Conservation (phyloP, 768 basidiomycete genomes). For the Chlorophyllum brunneum region DNA sequence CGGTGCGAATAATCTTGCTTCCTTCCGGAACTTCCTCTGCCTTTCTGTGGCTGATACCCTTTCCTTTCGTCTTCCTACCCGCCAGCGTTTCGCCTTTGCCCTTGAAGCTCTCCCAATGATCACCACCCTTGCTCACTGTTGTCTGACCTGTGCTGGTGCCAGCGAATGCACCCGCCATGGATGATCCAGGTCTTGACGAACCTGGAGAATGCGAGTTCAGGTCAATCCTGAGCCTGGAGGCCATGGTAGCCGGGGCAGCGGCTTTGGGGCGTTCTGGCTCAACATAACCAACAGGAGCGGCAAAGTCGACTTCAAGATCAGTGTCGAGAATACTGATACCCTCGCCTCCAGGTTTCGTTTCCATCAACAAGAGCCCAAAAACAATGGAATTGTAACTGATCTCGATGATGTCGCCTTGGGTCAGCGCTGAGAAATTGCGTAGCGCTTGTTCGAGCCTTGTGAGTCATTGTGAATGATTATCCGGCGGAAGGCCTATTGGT, state of each 20-base stretch:
- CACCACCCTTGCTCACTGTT: constrained; percentile 68
- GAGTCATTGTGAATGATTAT: neutral
- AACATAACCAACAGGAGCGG: constrained; percentile 87
- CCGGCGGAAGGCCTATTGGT: neutral
- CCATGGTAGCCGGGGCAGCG: constrained; percentile 85
- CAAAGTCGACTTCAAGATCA: constrained; percentile 98
- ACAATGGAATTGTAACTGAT: constrained; percentile 96
- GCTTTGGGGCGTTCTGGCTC: constrained; percentile 89
- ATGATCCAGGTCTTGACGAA: constrained; percentile 76
- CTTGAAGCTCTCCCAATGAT: constrained; percentile 94
- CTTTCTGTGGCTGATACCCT: constrained; percentile 82
- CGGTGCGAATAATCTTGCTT: constrained; percentile 88
- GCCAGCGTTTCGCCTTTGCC: constrained; percentile 89
- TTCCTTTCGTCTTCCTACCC: constrained; percentile 93
- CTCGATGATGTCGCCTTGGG: constrained; percentile 96
- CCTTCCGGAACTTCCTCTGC: constrained; percentile 73
- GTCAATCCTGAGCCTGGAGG: constrained; percentile 94
- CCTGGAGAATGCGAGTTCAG: constrained; percentile 82
- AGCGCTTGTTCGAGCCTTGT: constrained; percentile 89
- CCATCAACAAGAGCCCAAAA: constrained; percentile 96
- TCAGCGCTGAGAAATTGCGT: constrained; percentile 87
- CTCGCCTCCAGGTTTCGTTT: constrained; percentile 78
- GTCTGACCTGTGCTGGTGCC: constrained; percentile 44
- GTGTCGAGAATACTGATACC: constrained; percentile 92
- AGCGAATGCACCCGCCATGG: constrained; percentile 65